phyloP scores from a whole-genome alignment of 495 filamentous ascomycete genomes.

The Zalerion maritima region DNA sequence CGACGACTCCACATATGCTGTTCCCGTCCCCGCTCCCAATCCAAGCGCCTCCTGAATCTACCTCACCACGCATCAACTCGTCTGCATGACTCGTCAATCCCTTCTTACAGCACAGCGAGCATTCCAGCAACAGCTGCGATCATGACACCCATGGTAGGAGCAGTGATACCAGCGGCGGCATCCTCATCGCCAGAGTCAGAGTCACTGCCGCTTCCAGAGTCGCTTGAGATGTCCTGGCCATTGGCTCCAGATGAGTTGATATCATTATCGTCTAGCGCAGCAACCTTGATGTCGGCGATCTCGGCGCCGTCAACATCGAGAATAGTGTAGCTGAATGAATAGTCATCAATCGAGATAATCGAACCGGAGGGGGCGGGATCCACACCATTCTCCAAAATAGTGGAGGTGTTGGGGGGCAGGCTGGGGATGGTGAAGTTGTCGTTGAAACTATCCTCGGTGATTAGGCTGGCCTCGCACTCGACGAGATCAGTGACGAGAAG shows the following conservation, averaged over 20 bases:
- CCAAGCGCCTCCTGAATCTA: too few species aligned
- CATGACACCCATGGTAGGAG: too few species aligned
- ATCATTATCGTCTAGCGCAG: conserved; percentile 24
- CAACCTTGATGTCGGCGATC: conserved; percentile 23
- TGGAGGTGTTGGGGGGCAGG: conserved; percentile 25
- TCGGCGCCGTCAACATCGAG: conserved; percentile 23
- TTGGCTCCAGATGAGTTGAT: conserved; percentile 19
- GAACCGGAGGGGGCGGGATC: conserved; percentile 23
- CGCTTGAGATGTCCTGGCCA: too few species aligned
- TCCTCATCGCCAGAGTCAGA: too few species aligned
- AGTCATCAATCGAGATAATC: conserved; percentile 26
- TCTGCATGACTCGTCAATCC: too few species aligned
- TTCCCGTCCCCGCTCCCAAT: too few species aligned
- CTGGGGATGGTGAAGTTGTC: conserved; percentile 62
- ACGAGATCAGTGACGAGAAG: conserved; percentile 37
- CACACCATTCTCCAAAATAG: conserved; percentile 42
- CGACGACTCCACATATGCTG: too few species aligned
- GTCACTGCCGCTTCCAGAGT: too few species aligned
- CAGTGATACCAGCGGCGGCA: too few species aligned
- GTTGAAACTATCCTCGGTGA: conserved; percentile 47
- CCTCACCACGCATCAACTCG: too few species aligned
- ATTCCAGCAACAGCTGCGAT: too few species aligned
- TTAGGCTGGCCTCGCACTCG: conserved; percentile 46
- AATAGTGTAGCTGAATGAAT: conserved; percentile 23
- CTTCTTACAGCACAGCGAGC: too few species aligned